Conservation (phyloP, 1,284 basidiomycete species). For the Melampsora americana region DNA sequence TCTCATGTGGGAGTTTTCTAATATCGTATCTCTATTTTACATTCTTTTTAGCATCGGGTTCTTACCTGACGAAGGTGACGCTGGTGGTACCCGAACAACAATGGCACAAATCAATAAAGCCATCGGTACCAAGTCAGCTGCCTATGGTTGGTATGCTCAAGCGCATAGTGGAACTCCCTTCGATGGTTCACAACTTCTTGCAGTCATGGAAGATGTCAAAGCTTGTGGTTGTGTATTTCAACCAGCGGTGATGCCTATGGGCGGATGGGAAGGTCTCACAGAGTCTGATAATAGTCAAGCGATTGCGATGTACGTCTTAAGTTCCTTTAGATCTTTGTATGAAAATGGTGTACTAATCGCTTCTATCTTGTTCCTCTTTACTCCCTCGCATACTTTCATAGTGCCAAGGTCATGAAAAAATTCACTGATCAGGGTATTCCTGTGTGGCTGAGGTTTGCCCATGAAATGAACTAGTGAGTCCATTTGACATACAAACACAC, state of each 20-base stretch:
- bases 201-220: conserved; percentile 52
- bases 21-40: no score
- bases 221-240: conserved; percentile 54
- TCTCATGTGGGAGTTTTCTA: no score
- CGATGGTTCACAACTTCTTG: conserved; percentile 52
- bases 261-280: conserved; percentile 48
- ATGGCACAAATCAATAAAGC: conserved; percentile 51
- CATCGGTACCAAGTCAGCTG: conserved; percentile 46
- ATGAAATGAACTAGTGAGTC: conserved; percentile 51
- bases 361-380: neutral
- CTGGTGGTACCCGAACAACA: conserved; percentile 49
- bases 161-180: conserved; percentile 52
- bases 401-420: conserved; percentile 53
- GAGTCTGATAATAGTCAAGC: conserved; percentile 52
- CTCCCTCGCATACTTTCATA: neutral
- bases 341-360: neutral
- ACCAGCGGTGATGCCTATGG: conserved; percentile 51
- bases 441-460: conserved; percentile 54
- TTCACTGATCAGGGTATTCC: conserved; percentile 55
- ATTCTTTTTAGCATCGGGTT: conserved; percentile 24
- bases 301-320: conserved; percentile 36
- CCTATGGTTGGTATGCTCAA: conserved; percentile 54
- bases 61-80: conserved; percentile 38
- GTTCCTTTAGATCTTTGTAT: neutral
- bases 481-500: conserved; percentile 31